Conservation (phyloP, 371 early-diverging fungal species). For the Funneliformis caledonium region DNA sequence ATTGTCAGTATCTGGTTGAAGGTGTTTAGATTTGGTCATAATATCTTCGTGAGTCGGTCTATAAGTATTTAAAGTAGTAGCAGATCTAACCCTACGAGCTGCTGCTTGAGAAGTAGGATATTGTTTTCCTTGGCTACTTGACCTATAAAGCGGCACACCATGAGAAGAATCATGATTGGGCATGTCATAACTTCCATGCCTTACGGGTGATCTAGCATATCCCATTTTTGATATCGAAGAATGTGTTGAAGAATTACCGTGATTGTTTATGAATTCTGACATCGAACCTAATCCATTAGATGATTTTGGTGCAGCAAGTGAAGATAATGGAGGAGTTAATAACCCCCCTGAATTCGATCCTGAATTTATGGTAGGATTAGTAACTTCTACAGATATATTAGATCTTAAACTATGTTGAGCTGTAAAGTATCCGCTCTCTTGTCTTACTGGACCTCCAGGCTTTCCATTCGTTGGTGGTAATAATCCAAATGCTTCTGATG, state of each 20-base stretch:
- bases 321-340: conserved; percentile 14
- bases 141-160: not conserved
- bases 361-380: not conserved
- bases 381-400: not conserved
- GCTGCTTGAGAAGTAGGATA: not conserved
- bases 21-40: not conserved
- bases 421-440: conserved; percentile 34
- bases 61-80: conserved; percentile 5
- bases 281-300: not conserved
- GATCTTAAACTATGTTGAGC: not conserved
- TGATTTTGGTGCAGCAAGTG: not conserved
- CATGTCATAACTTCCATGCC: conserved; percentile 35
- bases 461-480: conserved; percentile 23
- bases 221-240: conserved; percentile 1
- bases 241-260: not conserved
- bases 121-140: conserved; percentile 14
- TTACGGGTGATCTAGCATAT: not conserved
- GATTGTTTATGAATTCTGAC: not conserved
- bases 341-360: conserved; percentile 1
- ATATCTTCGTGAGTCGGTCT: not conserved
- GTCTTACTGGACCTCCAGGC: not conserved
- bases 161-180: not conserved
- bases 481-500: conserved; percentile 2
- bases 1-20: not conserved
- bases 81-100: conserved; percentile 1